A percentile compares a stretch with the other conserved stretches of the same genome.
Conservation (phyloP, 2,329 filamentous ascomycete genomes). For the Pseudopithomyces maydicus region DNA sequence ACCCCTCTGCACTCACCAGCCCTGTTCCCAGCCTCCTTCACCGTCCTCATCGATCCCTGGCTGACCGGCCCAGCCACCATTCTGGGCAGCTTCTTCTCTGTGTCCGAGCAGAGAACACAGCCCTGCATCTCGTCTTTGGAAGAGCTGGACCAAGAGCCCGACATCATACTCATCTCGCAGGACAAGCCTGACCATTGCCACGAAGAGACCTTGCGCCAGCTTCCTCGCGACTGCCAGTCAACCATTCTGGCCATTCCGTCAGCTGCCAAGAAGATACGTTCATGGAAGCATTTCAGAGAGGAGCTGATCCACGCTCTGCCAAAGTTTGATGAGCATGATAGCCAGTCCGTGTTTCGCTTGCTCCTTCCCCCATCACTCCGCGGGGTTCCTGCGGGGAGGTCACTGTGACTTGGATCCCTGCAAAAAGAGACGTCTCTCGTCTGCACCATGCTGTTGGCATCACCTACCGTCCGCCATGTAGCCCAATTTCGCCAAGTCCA, state of each 20-base stretch:
- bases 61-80: conserved; percentile 65
- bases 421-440: conserved; percentile 64
- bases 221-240: conserved; percentile 61
- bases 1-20: conserved; percentile 45
- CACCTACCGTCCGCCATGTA: conserved; percentile 68
- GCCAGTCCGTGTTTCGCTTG: conserved; percentile 53
- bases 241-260: conserved; percentile 69
- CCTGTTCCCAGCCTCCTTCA: conserved; percentile 59
- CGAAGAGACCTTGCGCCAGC: conserved; percentile 68
- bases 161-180: conserved; percentile 65
- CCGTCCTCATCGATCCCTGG: conserved; percentile 75
- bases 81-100: conserved; percentile 65
- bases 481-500: conserved; percentile 39
- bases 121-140: conserved; percentile 63
- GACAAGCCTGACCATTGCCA: conserved; percentile 73
- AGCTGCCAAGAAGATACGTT: conserved; percentile 67
- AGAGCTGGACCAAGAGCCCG: conserved; percentile 58
- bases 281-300: conserved; percentile 71
- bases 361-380: conserved; percentile 59
- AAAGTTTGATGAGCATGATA: conserved; percentile 48
- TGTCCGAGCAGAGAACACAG: conserved; percentile 59
- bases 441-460: conserved; percentile 72
- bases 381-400: conserved; percentile 67
- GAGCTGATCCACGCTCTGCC: conserved; percentile 50
- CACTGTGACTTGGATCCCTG: conserved; percentile 70